Conservation (phyloP, 2,329 filamentous ascomycete genomes). For the Pseudogymnoascus verrucosus region DNA sequence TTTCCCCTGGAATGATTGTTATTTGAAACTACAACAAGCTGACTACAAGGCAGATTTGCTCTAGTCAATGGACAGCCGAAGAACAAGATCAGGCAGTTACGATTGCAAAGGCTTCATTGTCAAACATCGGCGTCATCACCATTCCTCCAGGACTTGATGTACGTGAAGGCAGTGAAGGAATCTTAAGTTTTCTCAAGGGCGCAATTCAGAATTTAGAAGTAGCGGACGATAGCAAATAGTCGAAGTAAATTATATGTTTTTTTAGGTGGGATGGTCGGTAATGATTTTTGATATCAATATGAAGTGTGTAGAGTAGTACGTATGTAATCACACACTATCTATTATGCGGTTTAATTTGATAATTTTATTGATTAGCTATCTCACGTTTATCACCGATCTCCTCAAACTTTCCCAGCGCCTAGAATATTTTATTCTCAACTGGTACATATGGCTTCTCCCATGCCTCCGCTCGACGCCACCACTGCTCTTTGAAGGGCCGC, state of each 20-base stretch:
- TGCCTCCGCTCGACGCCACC: conserved; percentile 13
- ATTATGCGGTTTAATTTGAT: not conserved
- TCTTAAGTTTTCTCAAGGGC: not conserved
- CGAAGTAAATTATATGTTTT: not conserved
- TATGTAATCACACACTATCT: not conserved
- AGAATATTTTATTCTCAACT: not conserved
- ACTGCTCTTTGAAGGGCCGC: conserved; percentile 12
- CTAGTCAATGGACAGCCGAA: not conserved
- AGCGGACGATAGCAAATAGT: not conserved
- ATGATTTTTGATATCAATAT: not conserved
- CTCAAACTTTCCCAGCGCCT: not conserved
- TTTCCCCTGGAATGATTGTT: not conserved
- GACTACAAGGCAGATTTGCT: not conserved
- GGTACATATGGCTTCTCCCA: conserved; percentile 13
- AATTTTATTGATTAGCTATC: not conserved
- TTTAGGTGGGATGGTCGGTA: not conserved
- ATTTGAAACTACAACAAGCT: not conserved
- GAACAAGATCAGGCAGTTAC: not conserved
- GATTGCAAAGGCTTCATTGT: not conserved
- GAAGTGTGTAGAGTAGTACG: not conserved
- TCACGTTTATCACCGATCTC: not conserved
- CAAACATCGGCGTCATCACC: not conserved
- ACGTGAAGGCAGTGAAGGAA: not conserved
- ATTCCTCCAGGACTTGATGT: not conserved
- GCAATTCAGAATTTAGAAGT: not conserved